A percentile compares a stretch with the other conserved stretches of the same genome.
phyloP scores from a whole-genome alignment of 768 basidiomycete species.

The Termitomyces sp. region DNA sequence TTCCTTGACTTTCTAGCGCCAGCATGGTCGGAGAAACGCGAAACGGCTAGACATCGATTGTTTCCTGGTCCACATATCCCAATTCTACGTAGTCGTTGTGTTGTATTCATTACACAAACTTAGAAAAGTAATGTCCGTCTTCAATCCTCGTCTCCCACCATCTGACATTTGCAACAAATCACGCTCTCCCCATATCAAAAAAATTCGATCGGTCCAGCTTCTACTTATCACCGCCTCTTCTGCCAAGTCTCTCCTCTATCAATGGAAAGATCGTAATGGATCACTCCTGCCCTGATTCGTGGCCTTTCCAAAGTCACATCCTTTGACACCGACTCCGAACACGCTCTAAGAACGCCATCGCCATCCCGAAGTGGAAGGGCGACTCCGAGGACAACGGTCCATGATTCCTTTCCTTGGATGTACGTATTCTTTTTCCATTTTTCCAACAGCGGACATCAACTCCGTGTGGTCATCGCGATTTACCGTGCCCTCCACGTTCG shows the following conservation, averaged over 20 bases:
- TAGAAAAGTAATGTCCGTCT: constrained; percentile 78
- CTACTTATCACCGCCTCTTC: constrained; percentile 89
- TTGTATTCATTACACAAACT: constrained; percentile 90
- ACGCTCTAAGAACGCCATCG: constrained; percentile 84
- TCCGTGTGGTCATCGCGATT: constrained; percentile 77
- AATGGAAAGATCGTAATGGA: constrained; percentile 92
- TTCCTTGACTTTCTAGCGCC: constrained; percentile 48
- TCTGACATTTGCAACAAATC: background rate
- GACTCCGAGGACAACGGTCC: constrained; percentile 62
- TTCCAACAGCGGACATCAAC: background rate
- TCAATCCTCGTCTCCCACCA: background rate
- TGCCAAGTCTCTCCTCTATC: constrained; percentile 81
- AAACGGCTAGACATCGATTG: constrained; percentile 98
- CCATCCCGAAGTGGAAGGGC: constrained; percentile 88
- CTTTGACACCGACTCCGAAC: constrained; percentile 82
- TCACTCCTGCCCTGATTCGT: constrained; percentile 89
- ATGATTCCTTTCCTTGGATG: constrained; percentile 98
- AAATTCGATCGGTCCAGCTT: constrained; percentile 93
- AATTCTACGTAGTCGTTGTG: constrained; percentile 98
- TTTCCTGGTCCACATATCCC: constrained; percentile 94
- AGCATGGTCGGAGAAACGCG: constrained; percentile 94
- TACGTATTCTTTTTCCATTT: constrained; percentile 25
- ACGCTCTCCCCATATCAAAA: constrained; percentile 80
- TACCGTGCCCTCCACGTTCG: constrained; percentile 86
- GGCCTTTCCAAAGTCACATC: constrained; percentile 86